A percentile compares a stretch with the other conserved stretches of the same genome.
Evolutionary conservation across 2,329 filamentous ascomycete species (phyloP).

Genomic region (Periconia sp.): DNA sequence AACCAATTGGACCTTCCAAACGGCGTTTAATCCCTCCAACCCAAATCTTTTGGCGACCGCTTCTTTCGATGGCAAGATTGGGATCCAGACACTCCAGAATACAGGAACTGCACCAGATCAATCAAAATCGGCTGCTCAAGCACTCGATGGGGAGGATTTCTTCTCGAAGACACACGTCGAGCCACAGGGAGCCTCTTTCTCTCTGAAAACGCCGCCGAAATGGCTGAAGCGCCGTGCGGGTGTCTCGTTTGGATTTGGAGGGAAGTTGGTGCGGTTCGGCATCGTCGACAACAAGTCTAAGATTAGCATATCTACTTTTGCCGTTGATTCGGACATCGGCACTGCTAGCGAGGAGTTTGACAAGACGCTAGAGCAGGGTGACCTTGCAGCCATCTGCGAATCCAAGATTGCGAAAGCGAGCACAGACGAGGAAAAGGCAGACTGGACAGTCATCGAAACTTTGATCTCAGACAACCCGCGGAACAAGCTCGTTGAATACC

Average conservation of each 20-base stretch:
- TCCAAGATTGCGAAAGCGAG: slow-evolving; percentile 75
- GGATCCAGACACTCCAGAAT: slow-evolving; percentile 91
- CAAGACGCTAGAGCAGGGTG: slow-evolving; percentile 75
- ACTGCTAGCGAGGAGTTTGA: slow-evolving; percentile 87
- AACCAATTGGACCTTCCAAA: slow-evolving; percentile 99
- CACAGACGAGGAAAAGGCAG: slow-evolving; percentile 89
- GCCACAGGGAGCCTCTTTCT: slow-evolving; percentile 88
- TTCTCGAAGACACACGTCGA: slow-evolving; percentile 92
- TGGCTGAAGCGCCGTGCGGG: slow-evolving; percentile 88
- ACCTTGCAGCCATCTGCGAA: slow-evolving; percentile 80
- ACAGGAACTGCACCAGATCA: slow-evolving; percentile 80
- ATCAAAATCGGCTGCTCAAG: slow-evolving; percentile 60
- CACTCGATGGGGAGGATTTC: slow-evolving; percentile 91
- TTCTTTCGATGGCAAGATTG: slow-evolving; percentile 96
- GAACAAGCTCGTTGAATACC: slow-evolving; percentile 82
- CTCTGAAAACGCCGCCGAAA: slow-evolving; percentile 81
- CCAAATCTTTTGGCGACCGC: slow-evolving; percentile 92
- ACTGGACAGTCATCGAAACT: slow-evolving; percentile 94
- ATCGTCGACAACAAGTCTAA: slow-evolving; percentile 75
- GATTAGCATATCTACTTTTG: slow-evolving; percentile 84
- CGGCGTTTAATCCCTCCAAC: slow-evolving; percentile 91
- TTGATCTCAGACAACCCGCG: slow-evolving; percentile 85
- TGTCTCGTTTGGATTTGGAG: slow-evolving; percentile 93
- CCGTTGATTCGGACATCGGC: slow-evolving; percentile 85
- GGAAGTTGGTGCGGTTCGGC: slow-evolving; percentile 82